Conservation (phyloP, 1,284 basidiomycete species). For the Malassezia pachydermatis region DNA sequence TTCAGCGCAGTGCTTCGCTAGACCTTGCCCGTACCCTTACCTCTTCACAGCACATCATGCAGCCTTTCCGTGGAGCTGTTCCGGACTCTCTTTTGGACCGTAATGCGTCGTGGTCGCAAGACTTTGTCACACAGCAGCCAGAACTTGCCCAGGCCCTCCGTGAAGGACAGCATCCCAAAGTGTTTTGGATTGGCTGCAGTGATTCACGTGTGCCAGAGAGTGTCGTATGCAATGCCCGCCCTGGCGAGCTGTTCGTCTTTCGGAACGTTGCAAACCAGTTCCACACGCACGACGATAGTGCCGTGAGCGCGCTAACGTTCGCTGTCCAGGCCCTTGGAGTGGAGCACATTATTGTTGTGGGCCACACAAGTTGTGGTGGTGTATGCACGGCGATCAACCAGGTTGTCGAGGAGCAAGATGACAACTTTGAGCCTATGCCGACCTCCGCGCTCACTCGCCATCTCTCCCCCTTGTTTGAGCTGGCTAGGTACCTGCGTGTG, state of each 20-base stretch:
- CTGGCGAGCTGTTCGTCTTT: slow-evolving; percentile 46
- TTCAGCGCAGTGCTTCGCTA: too few species aligned
- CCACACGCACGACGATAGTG: slow-evolving; percentile 66
- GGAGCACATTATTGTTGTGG: slow-evolving; percentile 64
- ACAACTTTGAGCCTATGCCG: slow-evolving; percentile 12
- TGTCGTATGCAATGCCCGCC: slow-evolving; percentile 33
- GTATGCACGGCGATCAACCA: slow-evolving; percentile 46
- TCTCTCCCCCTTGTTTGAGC: slow-evolving; percentile 35
- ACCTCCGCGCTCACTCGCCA: slow-evolving; percentile 31
- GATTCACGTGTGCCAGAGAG: slow-evolving; percentile 52
- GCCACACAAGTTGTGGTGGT: slow-evolving; percentile 50
- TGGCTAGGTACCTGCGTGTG: slow-evolving; percentile 27
- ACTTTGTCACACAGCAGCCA: slow-evolving; percentile 50
- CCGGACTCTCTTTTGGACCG: slow-evolving; percentile 20
- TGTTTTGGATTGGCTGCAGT: slow-evolving; percentile 59
- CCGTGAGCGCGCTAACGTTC: slow-evolving; percentile 67
- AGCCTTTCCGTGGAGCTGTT: slow-evolving; percentile 2
- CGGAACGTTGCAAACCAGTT: slow-evolving; percentile 53
- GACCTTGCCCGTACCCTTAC: too few species aligned
- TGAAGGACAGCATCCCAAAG: slow-evolving; percentile 63
- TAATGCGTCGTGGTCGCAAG: slow-evolving; percentile 31
- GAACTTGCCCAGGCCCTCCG: slow-evolving; percentile 58
- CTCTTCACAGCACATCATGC: not conserved
- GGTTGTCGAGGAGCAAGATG: slow-evolving; percentile 10
- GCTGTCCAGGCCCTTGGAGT: slow-evolving; percentile 69